Base-by-base conservation (phyloP, 352 stramenopile genomes). In the Globisporangium perplexum region DNA sequence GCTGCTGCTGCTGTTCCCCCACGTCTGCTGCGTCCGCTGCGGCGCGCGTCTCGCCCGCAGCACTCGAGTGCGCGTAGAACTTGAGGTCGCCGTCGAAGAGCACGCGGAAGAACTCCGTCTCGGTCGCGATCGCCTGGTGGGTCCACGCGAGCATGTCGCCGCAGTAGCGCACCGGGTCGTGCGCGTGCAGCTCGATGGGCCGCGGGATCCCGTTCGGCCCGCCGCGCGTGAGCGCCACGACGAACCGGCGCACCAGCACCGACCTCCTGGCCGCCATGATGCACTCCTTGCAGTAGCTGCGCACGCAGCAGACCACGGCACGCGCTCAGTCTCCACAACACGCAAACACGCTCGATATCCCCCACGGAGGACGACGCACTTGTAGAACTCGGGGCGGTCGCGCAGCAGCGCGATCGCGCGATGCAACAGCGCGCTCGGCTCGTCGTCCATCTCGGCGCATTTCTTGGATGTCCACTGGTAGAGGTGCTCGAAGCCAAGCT, bases 61-160 rank as follows among this genome's bases (percentile, higher is more conserved):
- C 33, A 18, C 10, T 33, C 20, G 20, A 10, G 10, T 41, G 24
- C 11, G 43, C 22, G 7, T 30, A 61, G 35, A 71, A 73, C 26
- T 69, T 66, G 4, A 82, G 33, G 47, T 88, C 80, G 7, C 73
- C 75, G 42, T 89, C 74, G 47, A 89, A 88, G 15, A 96, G 65
- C 47, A 85, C 73, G 24, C 75, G 72, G 46, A 95, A 78, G 59
- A 94, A 90, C 53, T 96, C 84, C 39, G 63, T 66, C 55, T 96
- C 88, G 1, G 80, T 77, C 0, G 83, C 86, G 44, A 96, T 82
- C 8, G 77, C 66, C 50, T 95, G 81, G 52, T 96, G 88, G 15
- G 93, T 62, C 86, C 86, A 96, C 12, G 88, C 88, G 15, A 96
- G 49, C 83, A 96, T 95, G 47, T 95, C 84, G 23, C 86, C 78